phyloP scores from a whole-genome alignment of 2,329 filamentous ascomycete genomes.

The Rasamsonia emersonii region DNA sequence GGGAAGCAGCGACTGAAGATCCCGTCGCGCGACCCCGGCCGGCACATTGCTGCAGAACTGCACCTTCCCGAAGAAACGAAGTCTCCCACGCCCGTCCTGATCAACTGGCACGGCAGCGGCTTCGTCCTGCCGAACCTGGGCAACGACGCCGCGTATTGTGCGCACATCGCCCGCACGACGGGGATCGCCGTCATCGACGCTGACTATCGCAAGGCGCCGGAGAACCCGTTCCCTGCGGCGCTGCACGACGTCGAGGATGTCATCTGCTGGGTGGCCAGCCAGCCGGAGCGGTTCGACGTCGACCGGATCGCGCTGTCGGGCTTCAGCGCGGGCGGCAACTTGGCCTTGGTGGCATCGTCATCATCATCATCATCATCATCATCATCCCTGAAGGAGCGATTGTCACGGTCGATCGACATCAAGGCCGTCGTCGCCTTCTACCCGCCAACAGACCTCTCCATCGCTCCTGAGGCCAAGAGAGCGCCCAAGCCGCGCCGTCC shows the following conservation, averaged over 20 bases:
- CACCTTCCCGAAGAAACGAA: conserved; percentile 1
- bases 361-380: too few species aligned
- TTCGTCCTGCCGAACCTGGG: conserved; percentile 5
- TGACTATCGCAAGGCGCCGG: conserved; percentile 41
- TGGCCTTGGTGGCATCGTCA: conserved; percentile 26
- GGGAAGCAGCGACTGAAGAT: too few species aligned
- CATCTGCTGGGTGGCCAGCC: conserved; percentile 24
- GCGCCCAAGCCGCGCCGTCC: conserved; percentile 10
- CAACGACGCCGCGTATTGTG: conserved; percentile 36
- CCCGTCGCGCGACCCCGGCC: conserved; percentile 5
- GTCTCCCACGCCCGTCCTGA: conserved; percentile 1
- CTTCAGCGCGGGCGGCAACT: conserved; percentile 34
- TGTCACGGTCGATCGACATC: conserved; percentile 18
- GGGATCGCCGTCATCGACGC: conserved; percentile 37
- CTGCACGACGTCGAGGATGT: conserved; percentile 42
- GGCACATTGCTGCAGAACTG: conserved; percentile 4
- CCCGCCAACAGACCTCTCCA: conserved; percentile 16
- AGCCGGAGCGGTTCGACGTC: conserved; percentile 22
- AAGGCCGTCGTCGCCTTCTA: conserved; percentile 25
- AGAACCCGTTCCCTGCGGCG: conserved; percentile 39
- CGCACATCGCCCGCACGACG: conserved; percentile 37
- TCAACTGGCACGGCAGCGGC: conserved; percentile 7
- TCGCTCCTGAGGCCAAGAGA: conserved; percentile 7
- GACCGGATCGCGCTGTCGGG: conserved; percentile 25
- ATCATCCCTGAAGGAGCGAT: too few species aligned